Evolutionary conservation across 371 early-diverging fungal species (phyloP).

Genomic region (Syncephalastrum contaminatum): DNA sequence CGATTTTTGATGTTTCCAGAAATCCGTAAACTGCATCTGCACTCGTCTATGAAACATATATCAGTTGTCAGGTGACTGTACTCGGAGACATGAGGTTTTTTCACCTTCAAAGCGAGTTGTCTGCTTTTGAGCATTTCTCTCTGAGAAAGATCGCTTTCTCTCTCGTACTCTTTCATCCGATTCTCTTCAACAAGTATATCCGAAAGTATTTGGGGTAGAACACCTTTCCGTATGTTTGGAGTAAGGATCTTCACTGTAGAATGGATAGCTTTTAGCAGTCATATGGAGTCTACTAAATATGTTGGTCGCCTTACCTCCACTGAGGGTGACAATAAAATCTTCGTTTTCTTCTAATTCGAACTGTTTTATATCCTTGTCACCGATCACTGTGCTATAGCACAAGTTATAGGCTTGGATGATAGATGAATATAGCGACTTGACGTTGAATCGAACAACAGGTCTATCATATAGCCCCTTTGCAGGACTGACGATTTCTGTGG

Average conservation of each 20-base stretch:
- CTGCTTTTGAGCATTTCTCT: no score
- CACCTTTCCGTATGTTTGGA: conserved; percentile 66
- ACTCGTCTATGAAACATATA: conserved; percentile 63
- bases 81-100: no score
- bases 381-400: conserved; percentile 95
- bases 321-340: not conserved
- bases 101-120: no score
- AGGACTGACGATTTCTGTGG: conserved; percentile 43
- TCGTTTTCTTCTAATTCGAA: not conserved
- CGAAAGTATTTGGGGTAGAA: conserved; percentile 84
- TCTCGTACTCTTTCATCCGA: no score
- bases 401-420: conserved; percentile 99
- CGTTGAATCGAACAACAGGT: conserved; percentile 94
- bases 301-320: not conserved
- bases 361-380: not conserved
- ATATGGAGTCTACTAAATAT: no score
- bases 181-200: conserved; percentile 24
- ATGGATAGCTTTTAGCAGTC: conserved; percentile 32
- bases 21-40: conserved; percentile 99
- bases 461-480: conserved; percentile 94
- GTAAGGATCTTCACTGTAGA: conserved; percentile 51
- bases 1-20: no score
- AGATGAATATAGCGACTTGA: conserved; percentile 99
- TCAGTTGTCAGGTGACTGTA: not conserved
- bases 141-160: no score